A percentile compares a stretch with the other conserved stretches of the same genome.
These are phyloP conservation scores for Coffea eugenioides DNA, from an alignment of 257 asterid genomes.

Conservation along the genomic window DNA sequence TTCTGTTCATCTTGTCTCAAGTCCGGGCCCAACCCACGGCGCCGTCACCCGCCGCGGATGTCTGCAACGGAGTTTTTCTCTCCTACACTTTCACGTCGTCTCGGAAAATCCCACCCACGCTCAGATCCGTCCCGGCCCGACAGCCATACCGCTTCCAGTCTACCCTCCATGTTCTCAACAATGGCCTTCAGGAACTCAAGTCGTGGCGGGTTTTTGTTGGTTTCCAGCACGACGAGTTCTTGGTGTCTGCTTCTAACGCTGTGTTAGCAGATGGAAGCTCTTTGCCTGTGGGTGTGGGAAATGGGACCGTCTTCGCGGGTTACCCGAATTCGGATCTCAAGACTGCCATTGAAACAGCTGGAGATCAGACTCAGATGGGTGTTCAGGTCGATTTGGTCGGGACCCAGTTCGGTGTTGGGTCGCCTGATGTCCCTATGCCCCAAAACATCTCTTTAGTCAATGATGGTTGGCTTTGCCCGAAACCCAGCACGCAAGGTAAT, in stretches of 20 bases:
- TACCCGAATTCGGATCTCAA: constrained; percentile 80
- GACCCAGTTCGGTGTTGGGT: constrained; percentile 82
- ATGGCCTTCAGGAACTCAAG: constrained; percentile 65
- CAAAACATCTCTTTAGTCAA: constrained; percentile 58
- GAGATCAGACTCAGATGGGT: constrained; percentile 78
- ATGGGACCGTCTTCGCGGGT: constrained; percentile 79
- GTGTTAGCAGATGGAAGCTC: constrained; percentile 71
- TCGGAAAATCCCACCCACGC: constrained; percentile 49
- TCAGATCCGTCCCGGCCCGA: constrained; percentile 24
- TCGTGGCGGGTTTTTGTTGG: constrained; percentile 88
- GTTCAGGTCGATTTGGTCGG: constrained; percentile 58
- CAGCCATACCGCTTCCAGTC: constrained; percentile 86
- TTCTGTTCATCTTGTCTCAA: constrained; percentile 26
- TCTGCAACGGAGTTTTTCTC: constrained; percentile 63
- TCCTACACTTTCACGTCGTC: constrained; percentile 51
- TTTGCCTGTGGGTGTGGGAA: constrained; percentile 66
- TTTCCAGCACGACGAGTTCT: constrained; percentile 62
- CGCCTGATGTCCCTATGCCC: constrained; percentile 63
- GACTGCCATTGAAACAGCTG: constrained; percentile 90
- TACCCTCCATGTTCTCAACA: constrained; percentile 50
- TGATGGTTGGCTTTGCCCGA: constrained; percentile 79
- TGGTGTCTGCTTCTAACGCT: constrained; percentile 84
- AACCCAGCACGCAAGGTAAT: constrained; percentile 60
- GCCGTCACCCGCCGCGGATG: constrained; percentile 48
- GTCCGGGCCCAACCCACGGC: constrained; percentile 38